Base-by-base conservation (phyloP, 2,329 filamentous ascomycete species). In the Exophiala sideris region DNA sequence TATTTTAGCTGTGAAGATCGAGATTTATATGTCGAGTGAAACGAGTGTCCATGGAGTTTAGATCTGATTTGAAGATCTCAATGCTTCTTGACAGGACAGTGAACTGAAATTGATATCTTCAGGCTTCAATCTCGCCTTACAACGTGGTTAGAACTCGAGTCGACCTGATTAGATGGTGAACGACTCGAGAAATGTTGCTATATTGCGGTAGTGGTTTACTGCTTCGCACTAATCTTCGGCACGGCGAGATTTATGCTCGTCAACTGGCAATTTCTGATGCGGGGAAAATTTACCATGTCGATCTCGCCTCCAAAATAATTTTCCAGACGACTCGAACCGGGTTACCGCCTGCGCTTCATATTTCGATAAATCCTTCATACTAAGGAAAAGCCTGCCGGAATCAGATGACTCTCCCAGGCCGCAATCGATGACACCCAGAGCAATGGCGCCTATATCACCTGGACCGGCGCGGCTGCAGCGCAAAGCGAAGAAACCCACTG, bases 391-490 rank as follows among this genome's bases (percentile, higher is more conserved):
- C 7, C 24, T 29, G 24, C 24, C 5, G 1, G 2, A 8, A 24
- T 12, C 5, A 50, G 38, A 54, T 20, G 21, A 34, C 38, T 18
- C 10, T 16, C 11, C 29, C 12, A 14, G 11, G 10, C 12, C 14
- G 16, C 38, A 8, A 5, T 18, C 51, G 48, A 42, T 58, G 32
- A 51, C 32, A 34, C 33, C 14, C 21, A 46, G 5, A 14, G 29
- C 10, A 14, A 76, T 76, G 74, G 71, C 72, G 57, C 67, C 70
- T 53, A 80, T 81, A 65, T 79, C 79, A 38, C 84, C 85, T 54
- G 84, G 85, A 62, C 82, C 83, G 67, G 86, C 88, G 67, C 87
- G 88, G 78, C 79, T 81, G 71, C 80, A 79, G 63, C 89, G 87
- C 74, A 79, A 76, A 47, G 66, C 79, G 60, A 90, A 88, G 68